Percentiles rank a stretch among this genome's conserved stretches.
Conservation (phyloP, 441 rosid genomes). For the Gossypium gossypioides region DNA sequence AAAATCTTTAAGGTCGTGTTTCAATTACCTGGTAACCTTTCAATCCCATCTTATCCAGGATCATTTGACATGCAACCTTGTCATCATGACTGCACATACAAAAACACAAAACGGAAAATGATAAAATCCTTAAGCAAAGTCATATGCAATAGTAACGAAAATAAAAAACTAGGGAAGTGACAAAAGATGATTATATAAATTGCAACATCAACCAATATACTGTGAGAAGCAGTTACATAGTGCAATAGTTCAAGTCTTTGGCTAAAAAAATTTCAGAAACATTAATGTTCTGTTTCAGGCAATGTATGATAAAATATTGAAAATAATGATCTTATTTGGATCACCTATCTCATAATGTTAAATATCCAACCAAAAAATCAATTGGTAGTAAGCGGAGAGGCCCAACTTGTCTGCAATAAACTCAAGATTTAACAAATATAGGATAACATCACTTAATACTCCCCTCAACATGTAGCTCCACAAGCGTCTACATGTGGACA, state of each 20-base stretch:
- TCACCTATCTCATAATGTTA: not conserved
- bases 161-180: not conserved
- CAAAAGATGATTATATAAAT: slow-evolving; percentile 5
- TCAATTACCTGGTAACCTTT: slow-evolving; percentile 58
- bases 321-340: not conserved
- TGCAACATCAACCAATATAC: slow-evolving; percentile 5
- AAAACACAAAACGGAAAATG: slow-evolving; percentile 9
- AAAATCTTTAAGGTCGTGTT: slow-evolving; percentile 10
- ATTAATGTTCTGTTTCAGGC: not conserved
- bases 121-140: not conserved
- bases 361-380: not conserved
- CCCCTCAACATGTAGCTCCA: too few species aligned
- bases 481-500: too few species aligned
- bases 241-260: not conserved
- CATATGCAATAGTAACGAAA: slow-evolving; percentile 3
- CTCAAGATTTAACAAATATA: too few species aligned
- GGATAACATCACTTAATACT: too few species aligned
- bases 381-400: too few species aligned
- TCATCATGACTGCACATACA: slow-evolving; percentile 43
- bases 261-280: not conserved
- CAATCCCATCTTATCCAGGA: slow-evolving; percentile 62
- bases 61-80: slow-evolving; percentile 53
- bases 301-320: not conserved
- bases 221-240: not conserved
- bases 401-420: too few species aligned